Evolutionary conservation across 192 early-diverging fungal genomes (phyloP).

Genomic region (Radiomyces spectabilis): DNA sequence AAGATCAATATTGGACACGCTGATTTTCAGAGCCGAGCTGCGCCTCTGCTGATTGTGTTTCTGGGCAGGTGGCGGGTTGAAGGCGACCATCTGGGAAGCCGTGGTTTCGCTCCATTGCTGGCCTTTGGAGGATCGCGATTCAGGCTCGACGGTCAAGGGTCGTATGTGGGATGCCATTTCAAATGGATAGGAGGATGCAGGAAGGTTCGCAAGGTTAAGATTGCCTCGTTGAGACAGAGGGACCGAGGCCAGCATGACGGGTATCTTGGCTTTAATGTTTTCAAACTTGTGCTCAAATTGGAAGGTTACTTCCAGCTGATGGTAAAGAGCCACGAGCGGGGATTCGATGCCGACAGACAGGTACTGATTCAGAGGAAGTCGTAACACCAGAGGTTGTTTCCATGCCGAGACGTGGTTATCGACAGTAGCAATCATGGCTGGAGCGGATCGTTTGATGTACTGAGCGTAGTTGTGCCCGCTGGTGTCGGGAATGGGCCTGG

Average conservation of each 20-base stretch:
- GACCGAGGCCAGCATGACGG: constrained; percentile 19
- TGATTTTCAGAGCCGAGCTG: too few relatives aligned
- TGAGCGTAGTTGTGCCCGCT: constrained; percentile 1
- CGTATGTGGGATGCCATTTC: too few relatives aligned
- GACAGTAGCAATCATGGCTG: constrained; percentile 12
- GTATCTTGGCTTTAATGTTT: constrained; percentile 19
- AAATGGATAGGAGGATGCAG: too few relatives aligned
- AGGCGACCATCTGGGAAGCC: too few relatives aligned
- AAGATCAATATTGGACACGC: background rate
- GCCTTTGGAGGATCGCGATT: too few relatives aligned
- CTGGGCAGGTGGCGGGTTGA: too few relatives aligned
- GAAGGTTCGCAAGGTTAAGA: too few relatives aligned
- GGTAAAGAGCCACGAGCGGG: constrained; percentile 19
- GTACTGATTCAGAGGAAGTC: constrained; percentile 9
- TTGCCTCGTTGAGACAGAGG: too few relatives aligned
- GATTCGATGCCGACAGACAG: constrained; percentile 12
- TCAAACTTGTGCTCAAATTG: constrained; percentile 19
- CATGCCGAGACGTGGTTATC: constrained; percentile 12
- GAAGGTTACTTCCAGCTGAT: constrained; percentile 20
- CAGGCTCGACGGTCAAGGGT: too few relatives aligned
- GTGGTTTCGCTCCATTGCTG: too few relatives aligned
- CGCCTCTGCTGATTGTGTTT: too few relatives aligned
- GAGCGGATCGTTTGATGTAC: constrained; percentile 15
- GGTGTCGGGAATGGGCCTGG: too few relatives aligned
- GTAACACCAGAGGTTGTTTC: constrained; percentile 17